A percentile compares a stretch with the other conserved stretches of the same genome.
phyloP scores from a whole-genome alignment of 768 basidiomycete genomes.

The Trametes punicea region DNA sequence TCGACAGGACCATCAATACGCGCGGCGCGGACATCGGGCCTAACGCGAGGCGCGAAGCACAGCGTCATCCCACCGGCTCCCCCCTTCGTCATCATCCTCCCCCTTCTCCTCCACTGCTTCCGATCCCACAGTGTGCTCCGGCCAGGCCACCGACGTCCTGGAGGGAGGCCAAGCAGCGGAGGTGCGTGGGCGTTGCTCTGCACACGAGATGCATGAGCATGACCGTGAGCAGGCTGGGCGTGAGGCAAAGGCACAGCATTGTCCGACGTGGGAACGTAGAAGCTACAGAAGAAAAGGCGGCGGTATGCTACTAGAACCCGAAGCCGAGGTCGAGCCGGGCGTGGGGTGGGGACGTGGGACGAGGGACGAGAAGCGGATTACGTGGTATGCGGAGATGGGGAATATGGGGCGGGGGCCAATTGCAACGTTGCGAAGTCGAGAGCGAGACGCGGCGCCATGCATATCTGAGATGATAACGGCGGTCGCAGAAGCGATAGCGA shows the following conservation, averaged over 20 bases:
- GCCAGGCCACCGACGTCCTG: neutral
- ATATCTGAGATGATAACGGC: neutral
- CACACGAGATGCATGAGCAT: neutral
- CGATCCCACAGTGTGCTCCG: neutral
- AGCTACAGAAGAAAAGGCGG: constrained; percentile 4
- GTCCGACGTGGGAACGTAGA: constrained; percentile 9
- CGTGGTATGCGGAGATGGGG: neutral
- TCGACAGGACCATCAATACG: neutral
- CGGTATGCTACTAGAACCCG: constrained; percentile 10
- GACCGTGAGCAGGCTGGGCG: neutral
- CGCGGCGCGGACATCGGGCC: neutral
- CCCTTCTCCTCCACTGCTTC: neutral
- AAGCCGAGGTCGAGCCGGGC: constrained; percentile 8
- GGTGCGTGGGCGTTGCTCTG: neutral
- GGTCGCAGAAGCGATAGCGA: neutral
- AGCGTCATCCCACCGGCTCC: neutral
- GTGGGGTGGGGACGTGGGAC: neutral
- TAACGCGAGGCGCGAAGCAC: neutral
- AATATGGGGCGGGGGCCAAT: constrained; percentile 1
- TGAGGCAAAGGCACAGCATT: constrained; percentile 4
- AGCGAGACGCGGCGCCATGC: neutral
- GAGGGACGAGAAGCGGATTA: neutral
- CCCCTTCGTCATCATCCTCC: neutral
- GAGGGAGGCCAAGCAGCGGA: neutral
- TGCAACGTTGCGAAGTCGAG: neutral